Evolutionary conservation across 805 yeast species (phyloP).

Genomic region (Saturnispora ahearnii): DNA sequence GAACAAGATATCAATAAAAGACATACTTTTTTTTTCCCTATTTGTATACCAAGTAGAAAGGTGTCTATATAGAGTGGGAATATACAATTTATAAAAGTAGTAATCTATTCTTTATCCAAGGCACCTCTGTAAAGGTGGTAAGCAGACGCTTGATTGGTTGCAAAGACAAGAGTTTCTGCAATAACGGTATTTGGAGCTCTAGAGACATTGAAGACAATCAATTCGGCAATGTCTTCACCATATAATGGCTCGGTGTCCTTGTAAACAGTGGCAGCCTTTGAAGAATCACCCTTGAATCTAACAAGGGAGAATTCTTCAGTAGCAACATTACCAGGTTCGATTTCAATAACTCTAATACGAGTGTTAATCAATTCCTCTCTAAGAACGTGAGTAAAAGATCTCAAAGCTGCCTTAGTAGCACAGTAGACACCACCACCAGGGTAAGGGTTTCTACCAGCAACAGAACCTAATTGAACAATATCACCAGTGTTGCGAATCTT

Average conservation of each 20-base stretch:
- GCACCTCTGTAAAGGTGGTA: slow-evolving; percentile 42
- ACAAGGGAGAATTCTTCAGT: slow-evolving; percentile 60
- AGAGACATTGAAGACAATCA: slow-evolving; percentile 56
- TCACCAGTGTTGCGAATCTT: slow-evolving; percentile 63
- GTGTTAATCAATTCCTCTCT: slow-evolving; percentile 47
- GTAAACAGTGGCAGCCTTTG: slow-evolving; percentile 56
- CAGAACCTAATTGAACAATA: slow-evolving; percentile 66
- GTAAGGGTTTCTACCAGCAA: slow-evolving; percentile 73
- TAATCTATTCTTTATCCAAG: slow-evolving; percentile 5
- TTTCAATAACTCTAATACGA: slow-evolving; percentile 57
- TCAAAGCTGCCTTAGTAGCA: slow-evolving; percentile 65
- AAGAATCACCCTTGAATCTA: slow-evolving; percentile 54
- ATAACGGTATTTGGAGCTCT: slow-evolving; percentile 65
- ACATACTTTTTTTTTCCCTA: background rate
- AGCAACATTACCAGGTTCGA: slow-evolving; percentile 74
- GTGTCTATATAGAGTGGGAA: background rate
- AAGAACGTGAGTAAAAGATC: slow-evolving; percentile 60
- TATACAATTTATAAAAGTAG: background rate
- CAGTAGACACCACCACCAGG: slow-evolving; percentile 76
- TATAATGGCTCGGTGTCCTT: slow-evolving; percentile 58
- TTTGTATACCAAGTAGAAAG: background rate
- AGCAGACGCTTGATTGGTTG: slow-evolving; percentile 79
- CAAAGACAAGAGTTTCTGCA: slow-evolving; percentile 77
- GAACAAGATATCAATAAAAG: background rate
- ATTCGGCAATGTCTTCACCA: slow-evolving; percentile 69